phyloP scores from a whole-genome alignment of 192 early-diverging fungal genomes.

The Backusella mclennaniae region DNA sequence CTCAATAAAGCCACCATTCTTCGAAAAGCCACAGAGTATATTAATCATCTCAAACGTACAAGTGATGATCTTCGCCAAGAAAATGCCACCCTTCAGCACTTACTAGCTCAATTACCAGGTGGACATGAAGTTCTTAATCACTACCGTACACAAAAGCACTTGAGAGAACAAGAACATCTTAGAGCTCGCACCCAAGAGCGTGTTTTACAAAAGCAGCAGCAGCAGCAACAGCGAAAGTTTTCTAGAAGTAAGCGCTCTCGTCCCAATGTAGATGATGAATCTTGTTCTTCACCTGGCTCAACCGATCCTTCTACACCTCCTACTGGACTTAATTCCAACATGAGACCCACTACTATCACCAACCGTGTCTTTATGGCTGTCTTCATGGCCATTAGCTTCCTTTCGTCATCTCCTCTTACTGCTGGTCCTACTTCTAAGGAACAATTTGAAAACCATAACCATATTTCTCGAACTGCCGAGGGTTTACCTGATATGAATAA shows the following conservation, averaged over 20 bases:
- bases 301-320: slow-evolving; percentile 31
- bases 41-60: slow-evolving; percentile 54
- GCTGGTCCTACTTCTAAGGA: slow-evolving; percentile 22
- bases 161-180: slow-evolving; percentile 8
- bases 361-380: slow-evolving; percentile 54
- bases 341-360: neutral
- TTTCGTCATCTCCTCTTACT: slow-evolving; percentile 32
- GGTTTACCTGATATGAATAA: neutral
- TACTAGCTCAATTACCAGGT: slow-evolving; percentile 45
- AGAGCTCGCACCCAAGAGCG: neutral
- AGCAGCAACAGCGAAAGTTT: neutral
- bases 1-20: slow-evolving; percentile 95
- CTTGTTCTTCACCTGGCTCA: neutral
- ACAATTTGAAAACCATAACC: slow-evolving; percentile 23
- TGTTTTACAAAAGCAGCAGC: neutral
- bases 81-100: slow-evolving; percentile 39
- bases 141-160: slow-evolving; percentile 5
- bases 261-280: neutral
- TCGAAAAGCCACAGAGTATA: slow-evolving; percentile 91
- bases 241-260: slow-evolving; percentile 12
- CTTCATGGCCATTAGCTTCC: slow-evolving; percentile 56
- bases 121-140: slow-evolving; percentile 20
- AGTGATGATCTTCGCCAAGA: slow-evolving; percentile 40
- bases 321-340: neutral
- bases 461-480: slow-evolving; percentile 14